Evolutionary conservation across 148 eudicot genomes (phyloP).

Genomic region (Arctostaphylos glauca): DNA sequence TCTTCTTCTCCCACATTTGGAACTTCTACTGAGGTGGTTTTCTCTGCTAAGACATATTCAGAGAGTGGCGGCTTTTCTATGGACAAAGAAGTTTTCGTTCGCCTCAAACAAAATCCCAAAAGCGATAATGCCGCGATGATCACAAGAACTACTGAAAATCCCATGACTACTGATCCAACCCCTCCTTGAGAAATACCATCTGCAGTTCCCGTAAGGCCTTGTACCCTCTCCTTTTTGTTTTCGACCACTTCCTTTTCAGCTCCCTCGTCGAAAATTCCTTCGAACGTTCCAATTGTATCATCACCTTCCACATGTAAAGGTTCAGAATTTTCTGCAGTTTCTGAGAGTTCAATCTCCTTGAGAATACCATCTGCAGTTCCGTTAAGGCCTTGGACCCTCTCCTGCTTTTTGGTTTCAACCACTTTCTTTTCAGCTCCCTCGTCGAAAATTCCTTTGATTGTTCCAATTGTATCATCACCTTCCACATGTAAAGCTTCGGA

Average conservation of each 20-base stretch:
- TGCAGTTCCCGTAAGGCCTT: not conserved
- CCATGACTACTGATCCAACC: not conserved
- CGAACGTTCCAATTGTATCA: slow-evolving; percentile 6
- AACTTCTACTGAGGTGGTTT: slow-evolving; percentile 2
- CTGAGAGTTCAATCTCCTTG: slow-evolving; percentile 5
- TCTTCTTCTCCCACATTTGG: slow-evolving; percentile 21
- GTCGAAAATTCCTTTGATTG: not conserved
- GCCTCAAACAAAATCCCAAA: slow-evolving; percentile 14
- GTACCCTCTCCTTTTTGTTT: not conserved
- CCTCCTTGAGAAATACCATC: not conserved
- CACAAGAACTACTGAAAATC: slow-evolving; percentile 6
- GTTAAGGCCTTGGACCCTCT: not conserved
- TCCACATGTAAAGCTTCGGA: not conserved
- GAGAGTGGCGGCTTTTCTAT: slow-evolving; percentile 4
- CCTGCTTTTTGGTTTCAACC: not conserved
- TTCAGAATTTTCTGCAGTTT: slow-evolving; percentile 13
- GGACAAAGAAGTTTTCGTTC: slow-evolving; percentile 12
- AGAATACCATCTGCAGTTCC: not conserved
- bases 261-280: not conserved
- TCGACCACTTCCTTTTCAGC: slow-evolving; percentile 11
- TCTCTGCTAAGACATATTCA: slow-evolving; percentile 3
- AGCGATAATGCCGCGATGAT: not conserved
- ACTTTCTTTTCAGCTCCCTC: slow-evolving; percentile 10
- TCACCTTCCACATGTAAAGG: not conserved
- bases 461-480: slow-evolving; percentile 13